Evolutionary conservation across 2,329 filamentous ascomycete genomes (phyloP).

Genomic region (Penicillium brasilianum): DNA sequence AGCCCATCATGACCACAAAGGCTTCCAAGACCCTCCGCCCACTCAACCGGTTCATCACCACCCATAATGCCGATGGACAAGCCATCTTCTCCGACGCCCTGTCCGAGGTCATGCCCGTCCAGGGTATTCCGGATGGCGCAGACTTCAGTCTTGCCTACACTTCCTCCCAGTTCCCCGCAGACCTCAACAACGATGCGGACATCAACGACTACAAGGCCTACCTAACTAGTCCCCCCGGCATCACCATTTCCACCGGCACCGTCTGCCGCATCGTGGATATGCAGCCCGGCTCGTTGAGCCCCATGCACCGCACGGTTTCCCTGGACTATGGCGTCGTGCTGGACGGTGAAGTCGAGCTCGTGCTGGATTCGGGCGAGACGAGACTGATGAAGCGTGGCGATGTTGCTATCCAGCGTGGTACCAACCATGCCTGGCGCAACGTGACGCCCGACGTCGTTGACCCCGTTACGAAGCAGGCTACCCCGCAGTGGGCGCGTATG

Average conservation of each 20-base stretch:
- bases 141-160: conserved; percentile 58
- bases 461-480: conserved; percentile 15
- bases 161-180: conserved; percentile 54
- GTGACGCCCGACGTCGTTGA: conserved; percentile 27
- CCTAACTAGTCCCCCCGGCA: conserved; percentile 54
- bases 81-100: conserved; percentile 43
- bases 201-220: conserved; percentile 52
- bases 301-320: conserved; percentile 21
- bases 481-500: conserved; percentile 34
- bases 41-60: conserved; percentile 38
- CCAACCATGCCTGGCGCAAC: conserved; percentile 49
- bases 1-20: conserved; percentile 10
- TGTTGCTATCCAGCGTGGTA: conserved; percentile 57
- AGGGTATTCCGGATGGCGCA: conserved; percentile 46
- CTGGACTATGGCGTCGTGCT: conserved; percentile 23
- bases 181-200: conserved; percentile 54
- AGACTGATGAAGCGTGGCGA: conserved; percentile 56
- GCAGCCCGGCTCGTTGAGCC: conserved; percentile 5
- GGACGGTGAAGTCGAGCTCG: conserved; percentile 20
- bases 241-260: conserved; percentile 40
- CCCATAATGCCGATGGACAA: conserved; percentile 41
- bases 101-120: conserved; percentile 28
- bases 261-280: conserved; percentile 24
- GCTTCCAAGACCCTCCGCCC: conserved; percentile 40
- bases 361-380: conserved; percentile 56